Evolutionary conservation across 2,329 filamentous ascomycete species (phyloP), one percentile per base, ranked within the genome.

Genomic region (Hymenoscyphus scutula): DNA sequence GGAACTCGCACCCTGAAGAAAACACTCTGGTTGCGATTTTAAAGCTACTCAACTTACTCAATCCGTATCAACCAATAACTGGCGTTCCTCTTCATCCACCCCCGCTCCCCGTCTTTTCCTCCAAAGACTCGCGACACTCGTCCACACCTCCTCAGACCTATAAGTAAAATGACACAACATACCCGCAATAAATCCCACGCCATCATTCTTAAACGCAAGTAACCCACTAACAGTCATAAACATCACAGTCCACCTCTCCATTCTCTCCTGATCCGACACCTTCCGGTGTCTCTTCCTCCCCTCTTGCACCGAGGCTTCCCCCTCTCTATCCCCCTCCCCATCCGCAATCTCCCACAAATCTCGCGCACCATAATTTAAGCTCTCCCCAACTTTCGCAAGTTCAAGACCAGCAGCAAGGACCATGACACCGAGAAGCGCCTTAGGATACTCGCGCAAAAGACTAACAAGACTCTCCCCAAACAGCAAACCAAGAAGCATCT

Each of bases 361-460:
- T 23, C 80, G 73, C 2, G 84, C 85, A 1, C 84, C 85, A n/a
- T 90, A 85, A 71, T 96, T 96, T 41, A 97, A 78, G 63, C 87
- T 90, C 73, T 93, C 89, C 0, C 91, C 93, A 0, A 95, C 93
- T 72, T 90, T 90, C 25, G 90, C 89, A 15, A 98, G 80, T 76
- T 98, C 94, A 53, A 97, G 78, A 0, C 94, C 95, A 0, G 94
- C 91, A 0, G 92, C 93, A 30, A 97, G 81, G 2, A 98, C 92
- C 84, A 97, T 92, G 61, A 98, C 82, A 0, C 92, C 92, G 0
- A 98, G 80, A 0, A 97, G 76, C 3, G 86, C 84, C 64, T 84
- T 86, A 0, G 95, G 94, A 70, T 97, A 97, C 1, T 80, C 79
- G 5, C 80, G 78, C 13, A 98, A 79, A 23, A 96, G 75, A 23